Percentiles rank a stretch among this genome's conserved stretches.
phyloP scores from a whole-genome alignment of 352 stramenopile species.

The Globisporangium carolinianum region DNA sequence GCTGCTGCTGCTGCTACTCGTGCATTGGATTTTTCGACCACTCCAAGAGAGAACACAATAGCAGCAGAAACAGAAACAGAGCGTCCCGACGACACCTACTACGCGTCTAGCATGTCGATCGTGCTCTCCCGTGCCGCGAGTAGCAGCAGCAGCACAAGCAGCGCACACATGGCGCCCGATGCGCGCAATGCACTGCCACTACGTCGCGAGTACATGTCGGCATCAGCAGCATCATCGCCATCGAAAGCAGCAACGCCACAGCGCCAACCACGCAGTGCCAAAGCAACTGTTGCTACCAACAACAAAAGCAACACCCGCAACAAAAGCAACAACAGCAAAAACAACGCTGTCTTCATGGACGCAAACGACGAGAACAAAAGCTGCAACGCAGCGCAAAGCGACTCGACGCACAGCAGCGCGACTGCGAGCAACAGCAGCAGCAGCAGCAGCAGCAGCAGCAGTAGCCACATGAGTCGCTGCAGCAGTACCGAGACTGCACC shows the following conservation, averaged over 20 bases:
- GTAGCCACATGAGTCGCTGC: not conserved
- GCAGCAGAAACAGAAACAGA: not conserved
- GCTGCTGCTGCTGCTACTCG: too few relatives aligned
- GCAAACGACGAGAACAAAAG: conserved; percentile 5
- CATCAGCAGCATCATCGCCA: not conserved
- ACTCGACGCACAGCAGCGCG: conserved; percentile 3
- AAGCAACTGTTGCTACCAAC: not conserved
- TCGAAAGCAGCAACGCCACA: too few relatives aligned
- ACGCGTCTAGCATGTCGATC: too few relatives aligned
- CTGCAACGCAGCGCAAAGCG: not conserved
- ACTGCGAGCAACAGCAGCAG: conserved; percentile 6
- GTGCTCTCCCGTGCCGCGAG: not conserved
- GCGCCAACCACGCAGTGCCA: not conserved
- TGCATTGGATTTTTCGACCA: conserved; percentile 5
- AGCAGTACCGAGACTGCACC: not conserved
- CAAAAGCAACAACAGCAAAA: not conserved
- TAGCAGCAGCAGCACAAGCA: not conserved
- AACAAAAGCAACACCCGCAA: not conserved
- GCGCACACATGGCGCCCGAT: conserved; percentile 1
- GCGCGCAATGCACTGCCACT: conserved; percentile 5
- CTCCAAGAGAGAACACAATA: not conserved
- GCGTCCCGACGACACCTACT: too few relatives aligned
- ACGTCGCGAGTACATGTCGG: not conserved
- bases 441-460: not conserved
- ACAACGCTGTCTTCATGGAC: not conserved